Base-by-base conservation (phyloP, 148 eudicot genomes). In the Agrostemma githago region DNA sequence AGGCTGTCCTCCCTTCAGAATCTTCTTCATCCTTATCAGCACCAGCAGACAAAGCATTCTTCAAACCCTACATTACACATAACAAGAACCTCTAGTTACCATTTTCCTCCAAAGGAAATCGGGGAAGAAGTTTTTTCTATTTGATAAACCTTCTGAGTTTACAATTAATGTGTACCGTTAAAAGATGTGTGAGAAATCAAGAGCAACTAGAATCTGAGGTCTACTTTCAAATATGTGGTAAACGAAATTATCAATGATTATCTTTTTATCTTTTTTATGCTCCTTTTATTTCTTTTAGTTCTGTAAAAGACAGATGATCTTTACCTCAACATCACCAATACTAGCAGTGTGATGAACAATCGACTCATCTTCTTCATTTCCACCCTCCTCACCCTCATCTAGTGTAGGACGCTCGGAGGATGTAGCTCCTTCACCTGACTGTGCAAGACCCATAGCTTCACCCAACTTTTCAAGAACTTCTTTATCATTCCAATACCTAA, bases 321-420 rank as follows among this genome's bases (percentile, higher is more conserved):
- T 78, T 84, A 96, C 99, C 96, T 96, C 94, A 41, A 84, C 78
- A 86, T 96, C 97, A 58, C 97, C 96, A 73, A 82, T 76, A 81
- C 99, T 92, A 51, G 99, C 99, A 81, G 97, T 90, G 48, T 86
- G 88, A 79, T 96, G 99, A 85, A 96, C 96, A 73, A 92, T 76
- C 4, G 99, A 96, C 82, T 96, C 99, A 42, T 92, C 98, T 60
- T 90, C 98, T 62, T 95, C 98, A 80, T 82, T 88, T 76, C 71
- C 96, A 61, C 75, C 79, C 59, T 91, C 98, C 74, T 90, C 98
- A 58, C 88, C 77, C 72, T 87, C 98, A 62, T 87, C 95, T 51
- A 82, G 74, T 62, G 58, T 93, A 57, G 88, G 67, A 66, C 62
- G 80, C 26, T 83, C 93, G 72, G 86, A 75, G 74, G 91, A 82